Evolutionary conservation across 768 basidiomycete species (phyloP).

Genomic region (Tylopilus sp.): DNA sequence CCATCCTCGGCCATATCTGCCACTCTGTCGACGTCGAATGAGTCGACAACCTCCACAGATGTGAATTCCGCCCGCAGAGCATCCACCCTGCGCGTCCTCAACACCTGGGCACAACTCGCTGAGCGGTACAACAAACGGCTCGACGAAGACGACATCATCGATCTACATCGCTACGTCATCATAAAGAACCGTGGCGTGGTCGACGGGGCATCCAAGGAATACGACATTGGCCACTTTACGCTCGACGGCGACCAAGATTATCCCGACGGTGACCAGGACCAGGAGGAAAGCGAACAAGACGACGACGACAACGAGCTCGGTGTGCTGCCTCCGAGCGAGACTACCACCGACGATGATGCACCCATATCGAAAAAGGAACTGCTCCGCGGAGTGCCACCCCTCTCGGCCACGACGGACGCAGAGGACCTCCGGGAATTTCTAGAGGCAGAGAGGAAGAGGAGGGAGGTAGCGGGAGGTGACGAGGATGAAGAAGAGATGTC

Average conservation of each 20-base stretch:
- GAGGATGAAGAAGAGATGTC: slow-evolving; percentile 27
- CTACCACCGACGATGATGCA: slow-evolving; percentile 24
- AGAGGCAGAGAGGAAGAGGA: slow-evolving; percentile 55
- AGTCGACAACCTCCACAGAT: slow-evolving; percentile 34
- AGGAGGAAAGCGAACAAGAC: slow-evolving; percentile 49
- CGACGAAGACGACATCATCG: slow-evolving; percentile 79
- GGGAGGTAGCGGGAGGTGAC: slow-evolving; percentile 35
- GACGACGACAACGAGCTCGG: slow-evolving; percentile 59
- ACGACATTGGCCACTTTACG: slow-evolving; percentile 52
- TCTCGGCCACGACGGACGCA: slow-evolving; percentile 47
- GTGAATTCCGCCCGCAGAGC: slow-evolving; percentile 55
- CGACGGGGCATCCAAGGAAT: slow-evolving; percentile 38
- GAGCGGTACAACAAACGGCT: slow-evolving; percentile 62
- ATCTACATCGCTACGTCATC: slow-evolving; percentile 57
- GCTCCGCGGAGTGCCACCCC: slow-evolving; percentile 42
- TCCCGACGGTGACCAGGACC: slow-evolving; percentile 39
- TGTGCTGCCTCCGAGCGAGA: slow-evolving; percentile 38
- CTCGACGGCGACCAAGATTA: slow-evolving; percentile 38
- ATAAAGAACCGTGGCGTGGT: slow-evolving; percentile 71
- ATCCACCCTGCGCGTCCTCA: slow-evolving; percentile 49
- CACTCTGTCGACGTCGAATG: slow-evolving; percentile 26
- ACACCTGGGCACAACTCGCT: slow-evolving; percentile 65
- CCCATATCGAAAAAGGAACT: slow-evolving; percentile 31
- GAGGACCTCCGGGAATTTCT: slow-evolving; percentile 65
- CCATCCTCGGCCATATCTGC: slow-evolving; percentile 43